A percentile compares a stretch with the other conserved stretches of the same genome.
phyloP scores from a whole-genome alignment of 2,329 filamentous ascomycete genomes.

The Penicillium olsonii region DNA sequence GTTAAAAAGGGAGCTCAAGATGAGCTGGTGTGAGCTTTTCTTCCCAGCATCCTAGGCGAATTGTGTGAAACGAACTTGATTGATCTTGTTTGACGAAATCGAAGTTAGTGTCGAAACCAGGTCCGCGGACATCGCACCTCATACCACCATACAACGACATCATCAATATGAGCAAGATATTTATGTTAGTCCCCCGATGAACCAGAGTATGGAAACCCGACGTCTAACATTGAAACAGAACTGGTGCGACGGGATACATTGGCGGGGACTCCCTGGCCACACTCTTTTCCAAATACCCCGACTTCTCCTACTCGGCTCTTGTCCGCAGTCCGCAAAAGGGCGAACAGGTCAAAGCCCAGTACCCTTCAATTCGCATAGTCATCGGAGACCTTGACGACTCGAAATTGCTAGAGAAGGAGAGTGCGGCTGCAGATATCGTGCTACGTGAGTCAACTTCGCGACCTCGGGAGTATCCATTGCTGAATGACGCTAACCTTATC shows the following conservation, averaged over 20 bases:
- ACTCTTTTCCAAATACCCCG: conserved; percentile 42
- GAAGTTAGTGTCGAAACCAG: too few relatives aligned
- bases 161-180: conserved; percentile 17
- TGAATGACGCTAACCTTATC: background rate
- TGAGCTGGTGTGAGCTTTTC: background rate
- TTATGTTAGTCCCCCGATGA: conserved; percentile 17
- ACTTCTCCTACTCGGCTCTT: conserved; percentile 41
- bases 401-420: conserved; percentile 47
- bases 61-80: background rate
- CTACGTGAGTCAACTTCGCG: conserved; percentile 46
- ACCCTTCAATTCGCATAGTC: conserved; percentile 52
- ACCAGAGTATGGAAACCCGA: too few relatives aligned
- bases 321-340: conserved; percentile 43
- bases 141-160: background rate
- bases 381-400: conserved; percentile 53
- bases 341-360: conserved; percentile 38
- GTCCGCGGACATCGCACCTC: background rate
- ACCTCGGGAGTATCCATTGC: background rate
- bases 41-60: background rate
- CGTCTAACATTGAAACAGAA: conserved; percentile 31
- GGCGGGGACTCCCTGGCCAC: conserved; percentile 51
- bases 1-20: background rate
- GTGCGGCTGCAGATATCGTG: conserved; percentile 53
- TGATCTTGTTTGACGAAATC: too few relatives aligned
- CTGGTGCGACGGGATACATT: conserved; percentile 53